A percentile compares a stretch with the other conserved stretches of the same genome.
These are phyloP conservation scores for Hylodesmum podocarpum DNA, from an alignment of 306 rosid genomes.

Conservation along the genomic window DNA sequence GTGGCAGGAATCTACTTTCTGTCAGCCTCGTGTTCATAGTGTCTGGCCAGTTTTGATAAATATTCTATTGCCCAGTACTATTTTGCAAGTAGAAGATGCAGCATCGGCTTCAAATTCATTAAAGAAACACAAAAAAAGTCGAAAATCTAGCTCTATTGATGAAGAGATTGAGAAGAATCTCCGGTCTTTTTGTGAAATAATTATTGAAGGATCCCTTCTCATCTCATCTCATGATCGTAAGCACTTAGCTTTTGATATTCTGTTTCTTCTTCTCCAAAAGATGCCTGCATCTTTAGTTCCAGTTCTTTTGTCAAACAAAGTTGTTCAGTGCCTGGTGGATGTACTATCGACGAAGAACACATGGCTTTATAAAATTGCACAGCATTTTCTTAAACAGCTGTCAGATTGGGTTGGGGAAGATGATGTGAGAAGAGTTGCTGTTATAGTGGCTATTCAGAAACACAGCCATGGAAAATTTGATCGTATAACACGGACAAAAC, in stretches of 20 bases:
- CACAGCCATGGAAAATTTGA: slow-evolving; percentile 91
- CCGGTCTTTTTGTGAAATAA: slow-evolving; percentile 65
- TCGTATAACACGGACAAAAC: slow-evolving; percentile 59
- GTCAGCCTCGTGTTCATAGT: slow-evolving; percentile 92
- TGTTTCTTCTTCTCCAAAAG: slow-evolving; percentile 71
- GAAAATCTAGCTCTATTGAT: slow-evolving; percentile 77
- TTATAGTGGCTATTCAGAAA: slow-evolving; percentile 87
- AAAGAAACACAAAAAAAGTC: slow-evolving; percentile 82
- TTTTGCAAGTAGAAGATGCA: slow-evolving; percentile 68
- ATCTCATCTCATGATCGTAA: slow-evolving; percentile 97
- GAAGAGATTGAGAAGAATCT: slow-evolving; percentile 72
- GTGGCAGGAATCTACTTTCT: slow-evolving; percentile 89
- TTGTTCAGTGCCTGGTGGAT: slow-evolving; percentile 89
- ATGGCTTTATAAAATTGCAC: slow-evolving; percentile 84
- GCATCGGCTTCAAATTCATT: slow-evolving; percentile 64
- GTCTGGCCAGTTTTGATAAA: slow-evolving; percentile 82
- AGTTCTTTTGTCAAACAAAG: slow-evolving; percentile 65
- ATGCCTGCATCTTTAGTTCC: slow-evolving; percentile 79
- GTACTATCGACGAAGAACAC: slow-evolving; percentile 73
- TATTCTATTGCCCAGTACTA: slow-evolving; percentile 65
- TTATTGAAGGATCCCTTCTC: slow-evolving; percentile 89
- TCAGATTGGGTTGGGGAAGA: slow-evolving; percentile 78
- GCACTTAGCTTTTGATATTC: slow-evolving; percentile 78
- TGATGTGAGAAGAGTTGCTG: slow-evolving; percentile 81
- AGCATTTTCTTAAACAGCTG: slow-evolving; percentile 67